These are phyloP conservation scores for Ophiostoma populinum DNA, from an alignment of 2,329 filamentous ascomycete species.

Conservation along the genomic window DNA sequence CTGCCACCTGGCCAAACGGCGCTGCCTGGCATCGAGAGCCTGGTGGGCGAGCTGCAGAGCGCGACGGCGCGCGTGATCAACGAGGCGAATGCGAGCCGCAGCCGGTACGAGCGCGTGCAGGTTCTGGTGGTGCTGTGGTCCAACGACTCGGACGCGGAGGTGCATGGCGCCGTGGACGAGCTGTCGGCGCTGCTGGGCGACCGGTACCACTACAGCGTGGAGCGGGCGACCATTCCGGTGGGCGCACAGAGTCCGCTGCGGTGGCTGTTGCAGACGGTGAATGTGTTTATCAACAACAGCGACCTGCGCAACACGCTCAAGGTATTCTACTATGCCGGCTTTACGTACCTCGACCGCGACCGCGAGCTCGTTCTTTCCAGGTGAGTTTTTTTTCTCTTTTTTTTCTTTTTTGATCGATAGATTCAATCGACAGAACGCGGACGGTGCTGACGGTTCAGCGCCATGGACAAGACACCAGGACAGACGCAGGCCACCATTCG, in stretches of 20 bases:
- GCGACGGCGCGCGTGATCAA: constrained; percentile 29
- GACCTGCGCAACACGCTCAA: constrained; percentile 40
- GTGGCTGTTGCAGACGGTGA: constrained; percentile 34
- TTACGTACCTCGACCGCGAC: constrained; percentile 35
- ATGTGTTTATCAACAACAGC: constrained; percentile 33
- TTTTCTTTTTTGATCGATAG: neutral
- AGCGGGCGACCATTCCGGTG: constrained; percentile 32
- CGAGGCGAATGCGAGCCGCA: constrained; percentile 27
- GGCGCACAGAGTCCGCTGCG: constrained; percentile 29
- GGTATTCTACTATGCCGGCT: constrained; percentile 40
- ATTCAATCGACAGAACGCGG: too few species aligned
- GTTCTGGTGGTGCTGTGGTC: constrained; percentile 39
- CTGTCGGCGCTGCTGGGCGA: constrained; percentile 32
- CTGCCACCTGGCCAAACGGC: too few species aligned
- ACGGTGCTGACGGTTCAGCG: too few species aligned
- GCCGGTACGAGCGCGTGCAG: constrained; percentile 34
- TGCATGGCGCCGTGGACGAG: constrained; percentile 26
- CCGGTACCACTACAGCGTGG: constrained; percentile 32
- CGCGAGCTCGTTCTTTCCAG: constrained; percentile 40
- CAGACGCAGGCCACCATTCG: constrained; percentile 26
- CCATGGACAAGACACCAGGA: constrained; percentile 25
- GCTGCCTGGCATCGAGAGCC: constrained; percentile 32
- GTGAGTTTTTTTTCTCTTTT: constrained; percentile 17
- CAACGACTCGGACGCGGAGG: constrained; percentile 29
- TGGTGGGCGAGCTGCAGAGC: constrained; percentile 35